Conservation (phyloP, 257 asterid genomes). For the Lithospermum erythrorhizon region DNA sequence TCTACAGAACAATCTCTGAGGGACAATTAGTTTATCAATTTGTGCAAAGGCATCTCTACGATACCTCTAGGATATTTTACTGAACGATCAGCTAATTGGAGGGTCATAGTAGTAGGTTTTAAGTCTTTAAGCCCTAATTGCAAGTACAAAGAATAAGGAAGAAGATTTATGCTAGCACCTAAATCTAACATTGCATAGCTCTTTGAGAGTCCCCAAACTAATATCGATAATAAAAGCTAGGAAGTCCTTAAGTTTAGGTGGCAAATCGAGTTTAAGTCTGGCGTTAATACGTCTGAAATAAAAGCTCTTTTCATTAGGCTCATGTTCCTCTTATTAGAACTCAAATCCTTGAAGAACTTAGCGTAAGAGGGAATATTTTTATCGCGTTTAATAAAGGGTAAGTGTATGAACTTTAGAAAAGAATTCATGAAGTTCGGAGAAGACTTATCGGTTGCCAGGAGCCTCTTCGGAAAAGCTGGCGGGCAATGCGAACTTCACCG, state of each 20-base stretch:
- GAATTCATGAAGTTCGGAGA: too few species aligned
- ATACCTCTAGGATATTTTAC: background rate
- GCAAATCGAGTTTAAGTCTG: too few species aligned
- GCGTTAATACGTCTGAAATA: too few species aligned
- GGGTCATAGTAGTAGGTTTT: too few species aligned
- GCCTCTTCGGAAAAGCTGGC: too few species aligned
- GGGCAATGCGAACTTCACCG: too few species aligned
- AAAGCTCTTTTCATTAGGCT: background rate
- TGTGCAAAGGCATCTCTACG: background rate
- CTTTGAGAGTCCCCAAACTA: background rate
- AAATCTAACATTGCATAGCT: background rate
- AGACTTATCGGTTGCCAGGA: too few species aligned
- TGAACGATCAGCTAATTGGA: too few species aligned
- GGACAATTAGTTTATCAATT: background rate
- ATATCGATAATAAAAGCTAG: background rate
- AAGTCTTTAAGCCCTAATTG: too few species aligned
- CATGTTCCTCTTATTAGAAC: background rate
- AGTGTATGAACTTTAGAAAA: too few species aligned
- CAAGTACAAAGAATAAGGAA: too few species aligned
- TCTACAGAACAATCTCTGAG: background rate
- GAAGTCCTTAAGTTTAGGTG: background rate
- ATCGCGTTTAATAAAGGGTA: background rate
- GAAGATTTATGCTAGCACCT: background rate
- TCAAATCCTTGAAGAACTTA: background rate
- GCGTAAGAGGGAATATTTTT: background rate